Conservation (phyloP, 768 basidiomycete species). For the Amanita fuliginea region DNA sequence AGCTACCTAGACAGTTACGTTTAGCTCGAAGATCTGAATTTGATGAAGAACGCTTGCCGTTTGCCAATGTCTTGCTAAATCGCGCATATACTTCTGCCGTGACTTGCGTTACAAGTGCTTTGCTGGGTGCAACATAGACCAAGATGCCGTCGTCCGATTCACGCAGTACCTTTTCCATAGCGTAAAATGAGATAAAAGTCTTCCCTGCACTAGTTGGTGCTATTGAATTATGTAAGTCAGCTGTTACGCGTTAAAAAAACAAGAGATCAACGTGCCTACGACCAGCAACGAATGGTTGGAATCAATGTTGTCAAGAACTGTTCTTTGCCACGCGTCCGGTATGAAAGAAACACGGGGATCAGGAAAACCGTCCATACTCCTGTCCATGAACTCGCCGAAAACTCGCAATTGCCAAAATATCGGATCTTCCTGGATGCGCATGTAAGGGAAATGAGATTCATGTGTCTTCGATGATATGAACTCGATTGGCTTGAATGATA, state of each 20-base stretch:
- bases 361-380: constrained; percentile 51
- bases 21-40: background rate
- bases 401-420: constrained; percentile 57
- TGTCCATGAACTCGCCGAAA: constrained; percentile 64
- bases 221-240: constrained; percentile 13
- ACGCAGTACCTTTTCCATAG: constrained; percentile 60
- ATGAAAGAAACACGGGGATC: constrained; percentile 52
- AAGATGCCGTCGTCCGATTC: constrained; percentile 55
- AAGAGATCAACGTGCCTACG: constrained; percentile 34
- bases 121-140: constrained; percentile 68
- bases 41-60: constrained; percentile 22
- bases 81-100: constrained; percentile 67
- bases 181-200: constrained; percentile 70
- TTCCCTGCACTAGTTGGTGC: constrained; percentile 68
- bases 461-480: constrained; percentile 36
- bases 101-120: constrained; percentile 62
- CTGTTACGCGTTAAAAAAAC: background rate
- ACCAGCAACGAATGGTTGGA: constrained; percentile 48
- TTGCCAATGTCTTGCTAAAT: constrained; percentile 40
- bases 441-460: constrained; percentile 32
- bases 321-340: constrained; percentile 63
- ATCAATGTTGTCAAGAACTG: constrained; percentile 57
- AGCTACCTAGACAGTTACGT: constrained; percentile 28
- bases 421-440: constrained; percentile 46
- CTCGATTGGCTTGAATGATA: constrained; percentile 45